Conservation (phyloP, 192 early-diverging fungal genomes). For the Mortierella claussenii region DNA sequence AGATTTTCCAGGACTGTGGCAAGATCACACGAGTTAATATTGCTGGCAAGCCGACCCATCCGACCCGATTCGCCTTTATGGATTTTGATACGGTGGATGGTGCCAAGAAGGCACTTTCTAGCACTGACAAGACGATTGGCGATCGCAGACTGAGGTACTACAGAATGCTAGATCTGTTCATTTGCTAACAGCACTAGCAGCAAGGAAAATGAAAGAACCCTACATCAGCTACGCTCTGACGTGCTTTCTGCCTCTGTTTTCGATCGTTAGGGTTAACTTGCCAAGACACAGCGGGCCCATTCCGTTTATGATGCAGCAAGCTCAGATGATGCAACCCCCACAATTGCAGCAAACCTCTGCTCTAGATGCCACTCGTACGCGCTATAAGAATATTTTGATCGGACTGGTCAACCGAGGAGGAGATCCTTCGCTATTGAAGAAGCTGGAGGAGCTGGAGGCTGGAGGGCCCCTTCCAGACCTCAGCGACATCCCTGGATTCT, state of each 20-base stretch:
- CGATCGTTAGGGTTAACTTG: conserved; percentile 23
- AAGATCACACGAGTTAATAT: conserved; percentile 48
- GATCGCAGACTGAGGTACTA: conserved; percentile 38
- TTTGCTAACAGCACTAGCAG: no score
- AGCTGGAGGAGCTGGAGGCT: conserved; percentile 43
- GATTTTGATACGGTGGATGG: conserved; percentile 49
- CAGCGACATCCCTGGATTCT: conserved; percentile 33
- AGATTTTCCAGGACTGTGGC: conserved; percentile 44
- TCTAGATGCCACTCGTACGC: conserved; percentile 36
- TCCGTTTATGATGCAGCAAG: conserved; percentile 49
- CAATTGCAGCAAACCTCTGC: conserved; percentile 6
- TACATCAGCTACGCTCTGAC: background rate
- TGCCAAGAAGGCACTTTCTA: conserved; percentile 40
- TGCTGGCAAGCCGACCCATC: conserved; percentile 46
- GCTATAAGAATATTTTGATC: conserved; percentile 42
- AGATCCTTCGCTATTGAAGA: conserved; percentile 36
- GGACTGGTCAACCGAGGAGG: conserved; percentile 45
- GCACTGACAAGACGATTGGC: conserved; percentile 45
- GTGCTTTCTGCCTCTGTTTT: background rate
- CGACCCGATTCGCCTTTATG: conserved; percentile 52
- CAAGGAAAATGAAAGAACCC: background rate
- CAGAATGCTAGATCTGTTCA: background rate
- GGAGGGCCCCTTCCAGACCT: conserved; percentile 37
- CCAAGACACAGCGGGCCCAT: conserved; percentile 36
- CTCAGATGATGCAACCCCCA: conserved; percentile 44